phyloP scores from a whole-genome alignment of 805 yeast species.

The Suhomyces emberorum region DNA sequence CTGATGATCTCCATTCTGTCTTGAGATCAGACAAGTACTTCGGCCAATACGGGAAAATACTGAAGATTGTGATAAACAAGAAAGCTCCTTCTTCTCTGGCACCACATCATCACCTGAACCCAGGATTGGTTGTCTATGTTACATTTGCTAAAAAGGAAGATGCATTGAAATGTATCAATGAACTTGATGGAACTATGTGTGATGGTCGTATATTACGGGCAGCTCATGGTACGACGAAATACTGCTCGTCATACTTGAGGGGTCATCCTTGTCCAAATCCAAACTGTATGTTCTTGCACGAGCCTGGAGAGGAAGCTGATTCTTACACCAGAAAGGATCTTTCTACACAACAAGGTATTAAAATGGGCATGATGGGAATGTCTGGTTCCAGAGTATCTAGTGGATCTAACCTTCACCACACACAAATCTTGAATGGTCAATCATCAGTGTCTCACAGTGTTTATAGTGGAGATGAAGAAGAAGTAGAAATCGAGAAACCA shows the following conservation, averaged over 20 bases:
- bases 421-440: conserved; percentile 3
- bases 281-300: conserved; percentile 97
- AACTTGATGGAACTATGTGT: conserved; percentile 87
- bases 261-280: conserved; percentile 98
- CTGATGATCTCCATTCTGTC: conserved; percentile 78
- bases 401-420: conserved; percentile 18
- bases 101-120: conserved; percentile 44
- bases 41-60: conserved; percentile 97
- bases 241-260: conserved; percentile 92
- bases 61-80: conserved; percentile 88
- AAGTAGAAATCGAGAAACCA: conserved; percentile 2
- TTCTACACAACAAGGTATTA: conserved; percentile 69
- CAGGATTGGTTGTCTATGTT: conserved; percentile 93
- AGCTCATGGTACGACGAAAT: conserved; percentile 97
- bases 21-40: conserved; percentile 88
- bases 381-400: conserved; percentile 13
- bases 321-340: conserved; percentile 88
- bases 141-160: conserved; percentile 92
- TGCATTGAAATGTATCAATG: conserved; percentile 88
- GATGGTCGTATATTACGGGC: conserved; percentile 90
- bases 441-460: not conserved
- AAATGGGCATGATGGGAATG: conserved; percentile 47
- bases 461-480: conserved; percentile 13
- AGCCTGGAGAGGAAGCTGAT: conserved; percentile 99
- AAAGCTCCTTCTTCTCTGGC: conserved; percentile 49